These are phyloP conservation scores for Massarina eburnea DNA, from an alignment of 2,329 filamentous ascomycete genomes.

Conservation along the genomic window DNA sequence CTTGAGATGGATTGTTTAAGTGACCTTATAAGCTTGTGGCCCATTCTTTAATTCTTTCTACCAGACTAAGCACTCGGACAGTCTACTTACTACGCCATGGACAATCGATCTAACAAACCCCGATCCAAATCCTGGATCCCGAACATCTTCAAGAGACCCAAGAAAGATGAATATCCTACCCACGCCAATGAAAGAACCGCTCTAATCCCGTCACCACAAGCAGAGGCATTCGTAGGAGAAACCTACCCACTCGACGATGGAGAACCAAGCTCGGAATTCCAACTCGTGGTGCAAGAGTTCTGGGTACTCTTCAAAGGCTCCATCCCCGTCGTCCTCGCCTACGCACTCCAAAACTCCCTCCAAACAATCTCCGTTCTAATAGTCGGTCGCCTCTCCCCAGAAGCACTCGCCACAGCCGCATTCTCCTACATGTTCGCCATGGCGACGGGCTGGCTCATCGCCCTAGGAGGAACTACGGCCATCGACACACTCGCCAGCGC, in stretches of 20 bases:
- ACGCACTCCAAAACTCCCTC: conserved; percentile 81
- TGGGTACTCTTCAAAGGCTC: conserved; percentile 69
- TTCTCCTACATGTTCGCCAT: conserved; percentile 95
- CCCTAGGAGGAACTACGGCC: conserved; percentile 80
- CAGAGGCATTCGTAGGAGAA: conserved; percentile 43
- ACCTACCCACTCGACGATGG: conserved; percentile 43
- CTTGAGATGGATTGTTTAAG: background rate
- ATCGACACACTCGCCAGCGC: conserved; percentile 83
- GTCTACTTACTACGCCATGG: conserved; percentile 19
- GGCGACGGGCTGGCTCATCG: conserved; percentile 85
- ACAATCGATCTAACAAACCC: conserved; percentile 17
- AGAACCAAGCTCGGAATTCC: conserved; percentile 28
- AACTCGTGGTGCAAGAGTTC: conserved; percentile 59
- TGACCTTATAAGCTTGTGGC: conserved; percentile 1
- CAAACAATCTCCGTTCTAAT: conserved; percentile 82
- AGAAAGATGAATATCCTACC: conserved; percentile 16
- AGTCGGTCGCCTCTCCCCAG: conserved; percentile 75
- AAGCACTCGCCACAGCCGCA: conserved; percentile 77
- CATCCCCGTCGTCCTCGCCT: conserved; percentile 78
- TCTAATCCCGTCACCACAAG: conserved; percentile 45
- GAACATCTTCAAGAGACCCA: conserved; percentile 24
- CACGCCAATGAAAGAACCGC: conserved; percentile 46
- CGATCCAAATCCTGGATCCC: conserved; percentile 35
- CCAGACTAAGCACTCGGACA: background rate
- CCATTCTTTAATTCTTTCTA: background rate